These are phyloP conservation scores for Tuber magnatum DNA, from an alignment of 495 filamentous ascomycete genomes.

Conservation along the genomic window DNA sequence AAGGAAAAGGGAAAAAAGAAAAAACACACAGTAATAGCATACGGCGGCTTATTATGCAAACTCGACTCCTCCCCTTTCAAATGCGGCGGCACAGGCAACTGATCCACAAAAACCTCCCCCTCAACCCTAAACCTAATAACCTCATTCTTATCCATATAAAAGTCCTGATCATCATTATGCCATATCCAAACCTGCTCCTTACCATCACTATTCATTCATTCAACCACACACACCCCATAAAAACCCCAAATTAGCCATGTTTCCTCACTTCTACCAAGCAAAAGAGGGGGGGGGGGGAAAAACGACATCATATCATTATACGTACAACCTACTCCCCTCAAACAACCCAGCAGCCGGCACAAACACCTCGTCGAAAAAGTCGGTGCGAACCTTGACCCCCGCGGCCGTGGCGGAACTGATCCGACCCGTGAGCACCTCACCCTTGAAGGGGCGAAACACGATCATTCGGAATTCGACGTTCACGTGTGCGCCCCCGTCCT, in stretches of 20 bases:
- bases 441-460: slow-evolving; percentile 92
- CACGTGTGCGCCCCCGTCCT: slow-evolving; percentile 84
- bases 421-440: slow-evolving; percentile 74
- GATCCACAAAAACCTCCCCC: slow-evolving; percentile 79
- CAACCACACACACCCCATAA: background rate
- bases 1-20: background rate
- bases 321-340: slow-evolving; percentile 67
- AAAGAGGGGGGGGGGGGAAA: slow-evolving; percentile 11
- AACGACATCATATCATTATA: background rate
- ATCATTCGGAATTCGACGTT: slow-evolving; percentile 89
- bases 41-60: slow-evolving; percentile 39
- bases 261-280: background rate
- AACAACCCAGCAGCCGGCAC: slow-evolving; percentile 65
- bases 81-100: slow-evolving; percentile 54
- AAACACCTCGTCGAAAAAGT: slow-evolving; percentile 87
- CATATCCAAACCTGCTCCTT: slow-evolving; percentile 74
- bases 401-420: slow-evolving; percentile 63
- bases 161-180: slow-evolving; percentile 60
- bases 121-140: slow-evolving; percentile 76
- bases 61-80: slow-evolving; percentile 34
- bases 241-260: slow-evolving; percentile 26
- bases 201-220: slow-evolving; percentile 48
- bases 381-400: slow-evolving; percentile 77
- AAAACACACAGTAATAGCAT: slow-evolving; percentile 33
- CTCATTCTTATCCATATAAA: slow-evolving; percentile 84